phyloP scores from a whole-genome alignment of 148 eudicot species.

The Camellia lanceoleosa region DNA sequence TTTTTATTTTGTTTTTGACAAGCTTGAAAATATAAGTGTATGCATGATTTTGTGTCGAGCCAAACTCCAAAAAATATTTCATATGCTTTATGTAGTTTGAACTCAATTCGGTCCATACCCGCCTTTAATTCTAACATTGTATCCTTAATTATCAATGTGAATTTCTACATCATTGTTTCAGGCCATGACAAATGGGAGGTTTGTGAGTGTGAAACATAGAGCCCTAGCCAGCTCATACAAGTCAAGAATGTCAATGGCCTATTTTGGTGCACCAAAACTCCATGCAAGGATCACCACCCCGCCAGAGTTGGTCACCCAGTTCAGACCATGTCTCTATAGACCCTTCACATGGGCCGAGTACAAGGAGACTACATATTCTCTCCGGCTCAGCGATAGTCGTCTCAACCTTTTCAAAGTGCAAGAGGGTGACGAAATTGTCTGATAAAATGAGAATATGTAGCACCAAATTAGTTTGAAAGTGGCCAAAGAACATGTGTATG shows the following conservation, averaged over 20 bases:
- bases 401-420: slow-evolving; percentile 26
- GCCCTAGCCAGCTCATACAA: slow-evolving; percentile 27
- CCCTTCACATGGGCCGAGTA: slow-evolving; percentile 45
- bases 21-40: no score
- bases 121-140: no score
- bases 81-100: no score
- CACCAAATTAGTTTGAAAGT: no score
- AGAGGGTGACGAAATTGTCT: slow-evolving; percentile 4
- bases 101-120: no score
- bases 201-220: slow-evolving; percentile 41
- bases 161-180: neutral
- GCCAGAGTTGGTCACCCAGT: neutral
- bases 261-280: slow-evolving; percentile 32
- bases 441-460: neutral
- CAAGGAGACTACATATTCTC: slow-evolving; percentile 26
- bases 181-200: slow-evolving; percentile 47
- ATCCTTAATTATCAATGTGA: neutral
- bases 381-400: slow-evolving; percentile 29
- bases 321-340: slow-evolving; percentile 24
- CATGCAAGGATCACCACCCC: slow-evolving; percentile 20
- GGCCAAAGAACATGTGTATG: no score
- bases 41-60: no score
- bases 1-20: no score
- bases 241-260: slow-evolving; percentile 37
- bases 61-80: no score